Evolutionary conservation across 1,284 basidiomycete species (phyloP), one percentile per base, ranked within the genome.

Genomic region (Rhizoctonia solani): DNA sequence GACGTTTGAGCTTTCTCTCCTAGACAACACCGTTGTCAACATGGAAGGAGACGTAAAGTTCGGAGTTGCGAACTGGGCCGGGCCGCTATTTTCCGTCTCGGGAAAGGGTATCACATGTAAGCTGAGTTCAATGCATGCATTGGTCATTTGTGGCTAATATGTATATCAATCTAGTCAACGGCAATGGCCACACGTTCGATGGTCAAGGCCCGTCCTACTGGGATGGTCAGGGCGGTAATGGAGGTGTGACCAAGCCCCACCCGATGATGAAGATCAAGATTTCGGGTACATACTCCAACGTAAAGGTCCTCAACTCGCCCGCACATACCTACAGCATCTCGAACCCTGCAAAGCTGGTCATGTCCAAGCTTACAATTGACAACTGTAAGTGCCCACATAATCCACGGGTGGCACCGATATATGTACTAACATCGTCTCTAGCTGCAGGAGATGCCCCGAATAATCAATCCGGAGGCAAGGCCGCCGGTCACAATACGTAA

Each of bases 31-130:
- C 0, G 81, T 76, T 2, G 83, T 84, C 54, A 82, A 76, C 68
- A 73, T 83, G 74, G 74, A 81, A 81, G 83, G 82, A 11, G 77
- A 82, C 11, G 76, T 84, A 39, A 70, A 71, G 21, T 84, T 84
- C 70, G 82, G 78, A 13, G 63, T 78, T 66, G 39, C 73, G 58
- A 75, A 70, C 29, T 83, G 82, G 81, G 72, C 70, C 0, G 82
- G 82, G 16, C 82, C 83, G 6, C 72, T 84, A 39, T 77, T 78
- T 70, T 19, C 42, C 66, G 37, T 52, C 34, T 49, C 50, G 81
- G 82, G 80, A 14, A 70, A 73, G 3, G 70, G 74, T 44, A 75
- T 83, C 41, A 79, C 74, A 16, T 81, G 81, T 82, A 63, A 71
- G 77, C 71, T 16, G 14, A 5, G 9, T 23, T 13, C 37, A 16